phyloP scores from a whole-genome alignment of 306 rosid genomes.

The Fagus sylvatica region DNA sequence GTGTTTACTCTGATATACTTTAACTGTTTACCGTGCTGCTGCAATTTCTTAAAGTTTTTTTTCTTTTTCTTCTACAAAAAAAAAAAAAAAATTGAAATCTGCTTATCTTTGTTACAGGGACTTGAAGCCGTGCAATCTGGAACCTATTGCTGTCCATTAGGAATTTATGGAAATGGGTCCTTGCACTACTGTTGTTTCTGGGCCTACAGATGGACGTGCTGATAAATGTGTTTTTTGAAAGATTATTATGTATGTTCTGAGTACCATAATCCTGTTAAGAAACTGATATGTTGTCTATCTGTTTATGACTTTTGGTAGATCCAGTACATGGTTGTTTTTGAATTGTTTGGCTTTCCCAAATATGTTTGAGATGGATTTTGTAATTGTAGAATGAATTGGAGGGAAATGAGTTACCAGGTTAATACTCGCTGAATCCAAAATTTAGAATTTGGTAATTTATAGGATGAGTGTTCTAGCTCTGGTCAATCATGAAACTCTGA shows the following conservation, averaged over 20 bases:
- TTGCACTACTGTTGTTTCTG: constrained; percentile 18
- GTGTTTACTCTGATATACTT: neutral
- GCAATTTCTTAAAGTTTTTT: neutral
- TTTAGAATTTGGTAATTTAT: no score
- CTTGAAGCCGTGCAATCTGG: constrained; percentile 25
- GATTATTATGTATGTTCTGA: constrained; percentile 27
- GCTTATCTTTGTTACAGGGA: constrained; percentile 26
- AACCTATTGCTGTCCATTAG: constrained; percentile 14
- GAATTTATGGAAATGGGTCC: constrained; percentile 17
- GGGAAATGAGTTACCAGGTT: neutral
- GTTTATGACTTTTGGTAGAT: constrained; percentile 15
- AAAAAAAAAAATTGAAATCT: neutral
- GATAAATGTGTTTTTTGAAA: constrained; percentile 8
- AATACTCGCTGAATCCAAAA: neutral
- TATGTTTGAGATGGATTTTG: constrained; percentile 21
- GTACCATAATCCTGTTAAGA: constrained; percentile 28
- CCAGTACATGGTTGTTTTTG: constrained; percentile 12
- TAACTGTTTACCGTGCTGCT: neutral
- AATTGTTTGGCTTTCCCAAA: neutral
- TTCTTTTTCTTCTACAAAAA: neutral
- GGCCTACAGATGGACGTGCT: constrained; percentile 18
- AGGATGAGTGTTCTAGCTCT: no score
- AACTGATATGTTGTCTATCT: constrained; percentile 30
- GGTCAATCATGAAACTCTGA: neutral
- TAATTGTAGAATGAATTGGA: neutral